A percentile compares a stretch with the other conserved stretches of the same genome.
Conservation (phyloP, 2,329 filamentous ascomycete genomes). For the Hymenotorrendiella dingleyae region DNA sequence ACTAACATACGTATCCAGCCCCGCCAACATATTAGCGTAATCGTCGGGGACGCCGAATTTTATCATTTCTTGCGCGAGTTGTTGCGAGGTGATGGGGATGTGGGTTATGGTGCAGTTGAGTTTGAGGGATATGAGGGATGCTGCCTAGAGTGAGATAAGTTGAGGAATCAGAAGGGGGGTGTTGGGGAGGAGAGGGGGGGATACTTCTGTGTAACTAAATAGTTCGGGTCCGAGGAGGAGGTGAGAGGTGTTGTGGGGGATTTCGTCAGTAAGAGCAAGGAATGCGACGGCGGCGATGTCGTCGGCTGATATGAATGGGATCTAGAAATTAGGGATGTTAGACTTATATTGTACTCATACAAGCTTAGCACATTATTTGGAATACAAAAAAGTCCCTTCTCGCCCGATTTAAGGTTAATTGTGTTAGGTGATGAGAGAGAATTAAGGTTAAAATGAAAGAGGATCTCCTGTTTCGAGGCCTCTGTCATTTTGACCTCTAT, state of each 20-base stretch:
- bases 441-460: too few species aligned
- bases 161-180: neutral
- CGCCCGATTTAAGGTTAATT: too few species aligned
- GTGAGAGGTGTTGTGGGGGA: conserved; percentile 37
- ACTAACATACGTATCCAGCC: conserved; percentile 17
- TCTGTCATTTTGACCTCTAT: too few species aligned
- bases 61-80: conserved; percentile 10
- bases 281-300: conserved; percentile 43
- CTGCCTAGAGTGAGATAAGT: conserved; percentile 4
- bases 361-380: too few species aligned
- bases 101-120: conserved; percentile 16
- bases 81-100: conserved; percentile 13
- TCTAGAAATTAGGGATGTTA: too few species aligned
- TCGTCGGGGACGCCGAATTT: conserved; percentile 9
- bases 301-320: conserved; percentile 40
- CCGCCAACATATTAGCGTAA: conserved; percentile 17
- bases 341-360: too few species aligned
- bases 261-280: conserved; percentile 34
- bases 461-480: too few species aligned
- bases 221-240: conserved; percentile 31
- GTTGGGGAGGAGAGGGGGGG: neutral
- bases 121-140: conserved; percentile 11
- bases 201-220: conserved; percentile 30
- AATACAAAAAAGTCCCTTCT: too few species aligned
- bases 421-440: too few species aligned